Conservation (phyloP, 1,284 basidiomycete genomes). For the Clitocybe nebularis region DNA sequence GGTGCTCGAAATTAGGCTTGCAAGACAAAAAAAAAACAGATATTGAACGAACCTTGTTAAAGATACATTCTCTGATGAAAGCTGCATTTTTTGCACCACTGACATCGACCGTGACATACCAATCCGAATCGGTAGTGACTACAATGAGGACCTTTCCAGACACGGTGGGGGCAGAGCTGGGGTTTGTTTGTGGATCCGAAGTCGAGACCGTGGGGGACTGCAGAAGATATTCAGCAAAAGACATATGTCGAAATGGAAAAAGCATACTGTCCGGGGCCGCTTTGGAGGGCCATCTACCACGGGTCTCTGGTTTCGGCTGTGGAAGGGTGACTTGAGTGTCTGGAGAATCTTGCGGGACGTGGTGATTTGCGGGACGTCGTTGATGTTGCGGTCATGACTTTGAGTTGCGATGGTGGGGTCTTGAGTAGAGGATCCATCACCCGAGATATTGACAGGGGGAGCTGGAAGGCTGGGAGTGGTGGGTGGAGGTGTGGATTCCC, state of each 20-base stretch:
- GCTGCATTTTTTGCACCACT: constrained; percentile 64
- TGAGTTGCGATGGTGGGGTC: constrained; percentile 23
- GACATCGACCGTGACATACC: constrained; percentile 77
- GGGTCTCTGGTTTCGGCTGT: constrained; percentile 17
- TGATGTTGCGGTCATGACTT: constrained; percentile 23
- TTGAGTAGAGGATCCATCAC: constrained; percentile 33
- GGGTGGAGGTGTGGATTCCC: constrained; percentile 53
- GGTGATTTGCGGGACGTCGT: constrained; percentile 19
- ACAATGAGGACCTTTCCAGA: constrained; percentile 57
- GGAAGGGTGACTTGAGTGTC: constrained; percentile 23
- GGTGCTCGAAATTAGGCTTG: constrained; percentile 7
- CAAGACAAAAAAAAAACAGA: constrained; percentile 9
- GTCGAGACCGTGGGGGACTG: constrained; percentile 47
- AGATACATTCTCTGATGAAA: constrained; percentile 81
- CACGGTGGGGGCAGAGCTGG: constrained; percentile 23
- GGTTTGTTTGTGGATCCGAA: constrained; percentile 25
- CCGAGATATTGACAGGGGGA: constrained; percentile 38
- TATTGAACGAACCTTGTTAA: constrained; percentile 63
- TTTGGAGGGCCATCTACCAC: constrained; percentile 19
- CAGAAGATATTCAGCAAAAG: constrained; percentile 15
- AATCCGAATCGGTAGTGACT: constrained; percentile 81
- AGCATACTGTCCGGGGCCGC: constrained; percentile 37
- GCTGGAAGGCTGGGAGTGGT: constrained; percentile 53
- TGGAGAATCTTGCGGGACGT: constrained; percentile 27
- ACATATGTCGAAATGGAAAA: constrained; percentile 9